Conservation (phyloP, 441 rosid genomes). For the Pelargonium myrrhifolium region DNA sequence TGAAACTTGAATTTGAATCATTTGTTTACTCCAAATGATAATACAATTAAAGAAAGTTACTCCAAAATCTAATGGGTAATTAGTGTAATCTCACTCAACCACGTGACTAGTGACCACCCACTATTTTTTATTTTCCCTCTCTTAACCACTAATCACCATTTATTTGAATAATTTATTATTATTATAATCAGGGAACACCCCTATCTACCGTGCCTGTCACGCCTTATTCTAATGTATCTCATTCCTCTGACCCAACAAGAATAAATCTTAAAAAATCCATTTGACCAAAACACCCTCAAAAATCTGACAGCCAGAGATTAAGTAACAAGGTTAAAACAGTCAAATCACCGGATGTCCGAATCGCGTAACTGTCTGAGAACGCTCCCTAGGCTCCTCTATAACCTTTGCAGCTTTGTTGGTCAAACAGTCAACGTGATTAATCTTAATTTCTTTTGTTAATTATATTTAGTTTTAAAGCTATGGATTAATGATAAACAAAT, state of each 20-base stretch:
- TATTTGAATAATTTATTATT: not conserved
- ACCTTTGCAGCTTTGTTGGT: not conserved
- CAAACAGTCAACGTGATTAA: not conserved
- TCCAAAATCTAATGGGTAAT: not conserved
- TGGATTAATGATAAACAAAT: not conserved
- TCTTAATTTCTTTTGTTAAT: not conserved
- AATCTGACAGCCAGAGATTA: too few relatives aligned
- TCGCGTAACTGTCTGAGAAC: too few relatives aligned
- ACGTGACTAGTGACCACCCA: conserved; percentile 1
- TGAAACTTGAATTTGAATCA: not conserved
- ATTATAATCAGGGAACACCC: too few relatives aligned
- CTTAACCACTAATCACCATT: not conserved
- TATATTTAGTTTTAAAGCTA: not conserved
- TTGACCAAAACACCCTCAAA: not conserved
- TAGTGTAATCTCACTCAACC: not conserved
- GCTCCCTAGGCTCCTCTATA: too few relatives aligned
- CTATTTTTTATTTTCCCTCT: not conserved
- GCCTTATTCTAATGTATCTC: too few relatives aligned
- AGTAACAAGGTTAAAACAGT: too few relatives aligned
- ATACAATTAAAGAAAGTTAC: not conserved
- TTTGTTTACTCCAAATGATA: not conserved
- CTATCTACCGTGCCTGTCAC: too few relatives aligned
- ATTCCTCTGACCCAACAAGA: too few relatives aligned
- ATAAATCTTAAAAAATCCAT: not conserved
- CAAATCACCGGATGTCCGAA: too few relatives aligned